Evolutionary conservation across 345 rosid species (phyloP).

Genomic region (Psidium friedrichsthalianum): DNA sequence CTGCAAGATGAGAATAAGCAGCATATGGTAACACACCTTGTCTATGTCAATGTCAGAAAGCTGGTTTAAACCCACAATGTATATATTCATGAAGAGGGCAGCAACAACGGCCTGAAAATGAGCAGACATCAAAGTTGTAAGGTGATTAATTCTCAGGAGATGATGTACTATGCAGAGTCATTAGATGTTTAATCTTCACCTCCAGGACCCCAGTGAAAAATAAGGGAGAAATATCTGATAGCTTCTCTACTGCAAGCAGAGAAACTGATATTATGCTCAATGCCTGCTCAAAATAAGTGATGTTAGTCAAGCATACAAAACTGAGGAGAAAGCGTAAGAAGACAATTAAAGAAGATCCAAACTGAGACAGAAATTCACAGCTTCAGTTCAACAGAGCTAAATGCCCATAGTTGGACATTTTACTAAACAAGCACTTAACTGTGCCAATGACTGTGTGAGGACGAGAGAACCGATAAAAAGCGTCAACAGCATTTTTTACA

Average conservation of each 20-base stretch:
- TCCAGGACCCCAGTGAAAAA: conserved; percentile 66
- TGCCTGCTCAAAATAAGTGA: conserved; percentile 33
- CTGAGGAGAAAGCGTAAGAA: too few species aligned
- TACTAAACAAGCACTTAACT: conserved; percentile 44
- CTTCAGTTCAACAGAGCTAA: neutral
- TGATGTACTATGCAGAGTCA: neutral
- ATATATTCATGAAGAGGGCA: conserved; percentile 91
- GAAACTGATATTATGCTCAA: conserved; percentile 91
- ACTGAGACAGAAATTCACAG: neutral
- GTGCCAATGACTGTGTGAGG: conserved; percentile 95
- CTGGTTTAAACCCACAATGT: conserved; percentile 89
- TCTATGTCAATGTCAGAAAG: conserved; percentile 84
- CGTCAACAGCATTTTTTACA: conserved; percentile 37
- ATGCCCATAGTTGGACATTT: neutral
- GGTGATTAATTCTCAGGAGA: neutral
- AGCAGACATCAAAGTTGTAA: neutral
- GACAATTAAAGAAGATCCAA: too few species aligned
- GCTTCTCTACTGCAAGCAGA: conserved; percentile 70
- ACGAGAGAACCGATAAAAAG: conserved; percentile 86
- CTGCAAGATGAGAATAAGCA: neutral
- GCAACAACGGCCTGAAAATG: conserved; percentile 73
- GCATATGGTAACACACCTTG: conserved; percentile 40
- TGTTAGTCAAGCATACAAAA: neutral
- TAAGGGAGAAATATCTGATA: conserved; percentile 65
- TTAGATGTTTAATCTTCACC: conserved; percentile 23